Evolutionary conservation across 2,329 filamentous ascomycete genomes (phyloP).

Genomic region (Fusarium sp.): DNA sequence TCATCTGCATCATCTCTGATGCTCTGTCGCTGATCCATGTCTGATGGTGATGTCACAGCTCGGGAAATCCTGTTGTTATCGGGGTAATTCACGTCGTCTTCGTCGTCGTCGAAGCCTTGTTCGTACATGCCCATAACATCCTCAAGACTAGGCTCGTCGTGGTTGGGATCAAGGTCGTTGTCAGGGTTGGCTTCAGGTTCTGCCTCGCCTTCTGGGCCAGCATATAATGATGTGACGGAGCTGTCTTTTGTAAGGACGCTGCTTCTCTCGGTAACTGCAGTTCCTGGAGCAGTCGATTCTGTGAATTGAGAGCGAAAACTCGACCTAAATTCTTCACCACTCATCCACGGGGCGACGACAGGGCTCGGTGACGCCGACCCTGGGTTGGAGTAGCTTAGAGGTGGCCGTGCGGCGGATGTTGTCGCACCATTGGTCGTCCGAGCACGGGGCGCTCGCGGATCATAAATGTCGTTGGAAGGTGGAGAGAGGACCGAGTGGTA

Average conservation of each 20-base stretch:
- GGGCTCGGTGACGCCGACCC: slow-evolving; percentile 51
- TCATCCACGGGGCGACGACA: slow-evolving; percentile 59
- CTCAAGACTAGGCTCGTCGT: slow-evolving; percentile 71
- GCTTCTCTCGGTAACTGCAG: slow-evolving; percentile 79
- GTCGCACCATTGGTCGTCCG: slow-evolving; percentile 43
- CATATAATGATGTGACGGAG: slow-evolving; percentile 72
- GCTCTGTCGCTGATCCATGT: slow-evolving; percentile 36
- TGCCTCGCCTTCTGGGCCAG: slow-evolving; percentile 34
- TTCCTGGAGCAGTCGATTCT: slow-evolving; percentile 67
- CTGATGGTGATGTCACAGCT: slow-evolving; percentile 54
- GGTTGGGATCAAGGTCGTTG: slow-evolving; percentile 47
- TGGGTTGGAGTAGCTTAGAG: slow-evolving; percentile 47
- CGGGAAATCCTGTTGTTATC: slow-evolving; percentile 23
- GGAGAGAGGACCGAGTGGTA: slow-evolving; percentile 54
- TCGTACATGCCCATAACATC: slow-evolving; percentile 79
- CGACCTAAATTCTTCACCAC: slow-evolving; percentile 63
- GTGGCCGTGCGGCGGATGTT: slow-evolving; percentile 43
- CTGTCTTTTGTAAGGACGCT: slow-evolving; percentile 84
- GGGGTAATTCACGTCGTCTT: slow-evolving; percentile 51
- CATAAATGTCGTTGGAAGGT: slow-evolving; percentile 55
- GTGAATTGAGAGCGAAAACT: slow-evolving; percentile 68
- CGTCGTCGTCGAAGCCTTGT: slow-evolving; percentile 65
- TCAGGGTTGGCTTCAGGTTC: slow-evolving; percentile 50
- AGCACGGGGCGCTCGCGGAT: slow-evolving; percentile 46
- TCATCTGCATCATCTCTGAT: slow-evolving; percentile 26